Percentiles rank a stretch among this genome's conserved stretches.
Conservation (phyloP, 495 filamentous ascomycete species). For the Aspergillus wentii region DNA sequence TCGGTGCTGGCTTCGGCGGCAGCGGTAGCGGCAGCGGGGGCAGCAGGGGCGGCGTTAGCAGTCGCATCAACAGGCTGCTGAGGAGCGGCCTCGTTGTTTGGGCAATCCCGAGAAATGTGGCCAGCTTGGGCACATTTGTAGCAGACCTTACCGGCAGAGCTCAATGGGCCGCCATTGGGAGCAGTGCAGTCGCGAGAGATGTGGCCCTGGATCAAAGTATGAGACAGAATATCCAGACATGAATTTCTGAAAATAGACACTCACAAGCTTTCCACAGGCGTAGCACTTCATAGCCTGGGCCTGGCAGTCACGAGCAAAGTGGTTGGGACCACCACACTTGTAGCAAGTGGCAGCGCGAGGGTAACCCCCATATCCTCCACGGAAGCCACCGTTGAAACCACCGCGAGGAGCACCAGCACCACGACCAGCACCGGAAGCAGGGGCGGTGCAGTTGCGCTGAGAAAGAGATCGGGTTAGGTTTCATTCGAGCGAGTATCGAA, state of each 20-base stretch:
- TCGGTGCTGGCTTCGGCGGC: slow-evolving; percentile 31
- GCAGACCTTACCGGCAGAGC: slow-evolving; percentile 95
- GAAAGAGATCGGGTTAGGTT: slow-evolving; percentile 2
- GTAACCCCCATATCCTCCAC: slow-evolving; percentile 62
- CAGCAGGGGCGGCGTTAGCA: slow-evolving; percentile 20
- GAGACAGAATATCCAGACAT: too few relatives aligned
- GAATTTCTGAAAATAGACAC: too few relatives aligned
- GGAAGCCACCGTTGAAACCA: slow-evolving; percentile 61
- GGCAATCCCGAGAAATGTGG: slow-evolving; percentile 94
- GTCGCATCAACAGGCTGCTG: slow-evolving; percentile 30
- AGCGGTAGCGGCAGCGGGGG: slow-evolving; percentile 26
- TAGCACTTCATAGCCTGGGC: slow-evolving; percentile 99
- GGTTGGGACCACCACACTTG: slow-evolving; percentile 98
- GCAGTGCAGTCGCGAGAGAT: slow-evolving; percentile 97
- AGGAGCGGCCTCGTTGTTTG: slow-evolving; percentile 52
- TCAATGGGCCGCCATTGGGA: slow-evolving; percentile 92
- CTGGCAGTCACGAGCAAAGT: slow-evolving; percentile 98
- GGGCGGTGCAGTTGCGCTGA: slow-evolving; percentile 83
- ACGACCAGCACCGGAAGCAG: slow-evolving; percentile 54
- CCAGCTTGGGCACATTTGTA: slow-evolving; percentile 95
- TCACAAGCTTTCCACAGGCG: slow-evolving; percentile 87
- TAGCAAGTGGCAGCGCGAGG: slow-evolving; percentile 92
- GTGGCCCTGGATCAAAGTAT: slow-evolving; percentile 74
- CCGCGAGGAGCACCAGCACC: slow-evolving; percentile 64
- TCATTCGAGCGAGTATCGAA: neutral